These are phyloP conservation scores for Apiospora phragmitis DNA, from an alignment of 2,329 filamentous ascomycete genomes.

Conservation along the genomic window DNA sequence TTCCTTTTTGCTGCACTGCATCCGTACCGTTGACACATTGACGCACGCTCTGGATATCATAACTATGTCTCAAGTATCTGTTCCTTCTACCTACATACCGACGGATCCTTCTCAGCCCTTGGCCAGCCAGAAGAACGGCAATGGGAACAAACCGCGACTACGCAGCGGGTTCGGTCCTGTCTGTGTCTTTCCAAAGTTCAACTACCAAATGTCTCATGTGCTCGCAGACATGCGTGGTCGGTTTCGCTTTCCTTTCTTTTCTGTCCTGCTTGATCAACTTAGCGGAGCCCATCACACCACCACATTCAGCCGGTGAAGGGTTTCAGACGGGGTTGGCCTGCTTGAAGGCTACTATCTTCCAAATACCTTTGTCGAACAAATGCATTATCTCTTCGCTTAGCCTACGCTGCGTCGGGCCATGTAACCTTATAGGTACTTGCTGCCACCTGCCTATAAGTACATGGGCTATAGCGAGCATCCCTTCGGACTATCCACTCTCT, in stretches of 20 bases:
- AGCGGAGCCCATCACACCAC: slow-evolving; percentile 5
- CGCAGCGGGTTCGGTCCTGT: neutral
- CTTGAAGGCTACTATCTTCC: neutral
- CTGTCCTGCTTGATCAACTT: neutral
- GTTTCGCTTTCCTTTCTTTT: neutral
- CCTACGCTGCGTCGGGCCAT: neutral
- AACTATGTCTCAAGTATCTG: neutral
- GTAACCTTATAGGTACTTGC: neutral
- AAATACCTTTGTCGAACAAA: neutral
- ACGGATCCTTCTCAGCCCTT: neutral
- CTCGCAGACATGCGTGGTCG: neutral
- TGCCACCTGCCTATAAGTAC: neutral
- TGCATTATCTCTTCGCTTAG: neutral
- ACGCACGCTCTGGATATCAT: neutral
- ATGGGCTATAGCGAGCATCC: neutral
- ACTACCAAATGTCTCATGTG: neutral
- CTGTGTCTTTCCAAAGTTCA: neutral
- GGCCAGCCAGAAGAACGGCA: neutral
- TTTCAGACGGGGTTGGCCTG: neutral
- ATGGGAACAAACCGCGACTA: neutral
- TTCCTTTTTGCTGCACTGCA: neutral
- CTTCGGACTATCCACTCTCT: neutral
- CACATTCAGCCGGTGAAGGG: neutral
- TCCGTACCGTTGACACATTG: slow-evolving; percentile 7
- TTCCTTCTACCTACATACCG: neutral